Evolutionary conservation across 2,329 filamentous ascomycete genomes (phyloP).

Genomic region (Coleophoma crateriformis): DNA sequence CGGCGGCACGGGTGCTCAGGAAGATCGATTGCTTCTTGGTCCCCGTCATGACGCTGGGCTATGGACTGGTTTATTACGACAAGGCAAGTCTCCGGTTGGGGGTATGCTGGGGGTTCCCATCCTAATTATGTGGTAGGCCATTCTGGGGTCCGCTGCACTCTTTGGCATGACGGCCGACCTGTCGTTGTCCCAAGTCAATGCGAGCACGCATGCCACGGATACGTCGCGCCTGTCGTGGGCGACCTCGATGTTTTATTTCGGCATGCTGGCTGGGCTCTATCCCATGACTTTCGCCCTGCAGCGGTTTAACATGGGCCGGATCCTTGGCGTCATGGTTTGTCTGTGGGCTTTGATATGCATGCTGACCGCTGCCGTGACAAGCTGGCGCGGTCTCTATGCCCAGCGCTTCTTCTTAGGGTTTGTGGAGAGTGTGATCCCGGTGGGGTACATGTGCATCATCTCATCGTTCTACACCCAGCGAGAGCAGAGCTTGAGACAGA

Average conservation of each 20-base stretch:
- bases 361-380: conserved; percentile 61
- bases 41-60: conserved; percentile 59
- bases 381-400: conserved; percentile 56
- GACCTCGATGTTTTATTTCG: conserved; percentile 75
- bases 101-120: too few relatives aligned
- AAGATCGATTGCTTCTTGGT: conserved; percentile 66
- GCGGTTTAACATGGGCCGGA: conserved; percentile 57
- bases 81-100: conserved; percentile 39
- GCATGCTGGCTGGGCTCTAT: conserved; percentile 69
- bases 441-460: conserved; percentile 60
- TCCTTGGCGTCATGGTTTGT: conserved; percentile 58
- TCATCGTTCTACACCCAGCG: conserved; percentile 58
- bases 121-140: conserved; percentile 41
- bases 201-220: conserved; percentile 46
- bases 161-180: conserved; percentile 74
- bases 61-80: conserved; percentile 66
- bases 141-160: conserved; percentile 65
- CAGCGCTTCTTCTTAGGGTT: conserved; percentile 61
- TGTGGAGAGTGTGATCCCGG: conserved; percentile 60
- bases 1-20: conserved; percentile 50
- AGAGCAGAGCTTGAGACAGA: conserved; percentile 60
- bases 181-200: conserved; percentile 46
- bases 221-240: conserved; percentile 70
- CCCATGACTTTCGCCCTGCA: conserved; percentile 69
- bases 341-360: conserved; percentile 65